Conservation (phyloP, 208 protist species). For the Perkinsela sp. region DNA sequence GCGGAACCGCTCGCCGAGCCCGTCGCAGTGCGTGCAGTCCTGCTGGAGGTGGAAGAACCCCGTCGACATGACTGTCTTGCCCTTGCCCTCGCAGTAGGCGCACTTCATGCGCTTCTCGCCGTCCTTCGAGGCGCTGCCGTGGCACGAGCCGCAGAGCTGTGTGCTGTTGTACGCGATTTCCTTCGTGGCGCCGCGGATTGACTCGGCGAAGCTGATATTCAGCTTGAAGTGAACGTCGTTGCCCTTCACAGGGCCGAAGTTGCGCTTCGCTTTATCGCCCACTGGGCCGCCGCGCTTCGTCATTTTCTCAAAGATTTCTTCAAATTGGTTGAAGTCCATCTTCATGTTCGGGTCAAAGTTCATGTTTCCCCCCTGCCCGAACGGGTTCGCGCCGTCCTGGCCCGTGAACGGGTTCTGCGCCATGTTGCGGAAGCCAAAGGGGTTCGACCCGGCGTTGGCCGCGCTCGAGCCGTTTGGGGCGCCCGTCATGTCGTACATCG, state of each 20-base stretch:
- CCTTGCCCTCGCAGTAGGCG: conserved; percentile 39
- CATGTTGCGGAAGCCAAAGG: conserved; percentile 5
- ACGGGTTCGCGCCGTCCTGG: not conserved
- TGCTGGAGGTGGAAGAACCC: conserved; percentile 70
- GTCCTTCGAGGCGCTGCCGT: conserved; percentile 42
- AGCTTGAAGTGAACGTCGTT: conserved; percentile 59
- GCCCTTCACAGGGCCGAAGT: conserved; percentile 41
- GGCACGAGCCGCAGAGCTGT: conserved; percentile 38
- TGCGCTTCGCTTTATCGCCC: conserved; percentile 46
- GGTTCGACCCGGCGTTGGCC: conserved; percentile 12
- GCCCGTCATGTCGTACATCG: conserved; percentile 65
- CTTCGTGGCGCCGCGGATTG: conserved; percentile 47
- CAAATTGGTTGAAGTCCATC: conserved; percentile 57
- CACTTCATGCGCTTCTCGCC: conserved; percentile 33
- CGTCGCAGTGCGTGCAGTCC: conserved; percentile 55
- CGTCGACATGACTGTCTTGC: conserved; percentile 61
- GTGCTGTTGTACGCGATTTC: conserved; percentile 65
- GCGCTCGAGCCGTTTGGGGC: conserved; percentile 19
- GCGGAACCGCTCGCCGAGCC: conserved; percentile 36
- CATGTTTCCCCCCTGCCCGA: not conserved
- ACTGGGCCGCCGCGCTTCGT: conserved; percentile 16
- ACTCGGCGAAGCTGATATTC: conserved; percentile 32
- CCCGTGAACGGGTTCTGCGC: not conserved
- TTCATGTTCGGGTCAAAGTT: conserved; percentile 1
- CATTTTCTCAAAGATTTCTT: conserved; percentile 62